Evolutionary conservation across 768 basidiomycete species (phyloP).

Genomic region (Leccinellum luteum): DNA sequence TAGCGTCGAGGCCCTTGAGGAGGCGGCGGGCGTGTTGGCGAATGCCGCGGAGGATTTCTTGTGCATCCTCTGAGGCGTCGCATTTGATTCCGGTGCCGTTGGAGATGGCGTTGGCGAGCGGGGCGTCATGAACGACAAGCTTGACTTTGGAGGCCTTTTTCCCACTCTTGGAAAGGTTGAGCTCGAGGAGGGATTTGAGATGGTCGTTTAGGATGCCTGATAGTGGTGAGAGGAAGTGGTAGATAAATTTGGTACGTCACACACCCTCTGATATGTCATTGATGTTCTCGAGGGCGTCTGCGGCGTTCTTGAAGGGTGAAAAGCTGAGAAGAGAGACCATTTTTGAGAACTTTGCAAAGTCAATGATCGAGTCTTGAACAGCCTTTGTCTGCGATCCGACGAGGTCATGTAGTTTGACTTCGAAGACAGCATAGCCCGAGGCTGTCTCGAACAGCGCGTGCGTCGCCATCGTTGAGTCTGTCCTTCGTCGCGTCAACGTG

Average conservation of each 20-base stretch:
- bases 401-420: constrained; percentile 82
- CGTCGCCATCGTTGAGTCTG: constrained; percentile 53
- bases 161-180: constrained; percentile 72
- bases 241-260: constrained; percentile 16
- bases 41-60: constrained; percentile 89
- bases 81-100: constrained; percentile 68
- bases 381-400: constrained; percentile 76
- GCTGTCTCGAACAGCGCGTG: constrained; percentile 93
- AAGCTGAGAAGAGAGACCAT: constrained; percentile 91
- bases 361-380: constrained; percentile 83
- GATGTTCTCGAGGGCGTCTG: constrained; percentile 90
- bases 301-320: constrained; percentile 90
- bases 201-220: constrained; percentile 84
- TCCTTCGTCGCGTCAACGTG: constrained; percentile 26
- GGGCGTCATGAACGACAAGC: constrained; percentile 76
- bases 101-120: constrained; percentile 76
- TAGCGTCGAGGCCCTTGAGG: constrained; percentile 82
- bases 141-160: constrained; percentile 66
- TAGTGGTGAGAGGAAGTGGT: not conserved
- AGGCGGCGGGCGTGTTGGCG: constrained; percentile 89
- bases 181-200: constrained; percentile 78
- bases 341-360: constrained; percentile 85
- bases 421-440: constrained; percentile 91
- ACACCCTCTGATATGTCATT: constrained; percentile 95
- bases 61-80: constrained; percentile 75